Evolutionary conservation across 1,139 yeast species (phyloP).

Genomic region (Zygosaccharomyces sapae): DNA sequence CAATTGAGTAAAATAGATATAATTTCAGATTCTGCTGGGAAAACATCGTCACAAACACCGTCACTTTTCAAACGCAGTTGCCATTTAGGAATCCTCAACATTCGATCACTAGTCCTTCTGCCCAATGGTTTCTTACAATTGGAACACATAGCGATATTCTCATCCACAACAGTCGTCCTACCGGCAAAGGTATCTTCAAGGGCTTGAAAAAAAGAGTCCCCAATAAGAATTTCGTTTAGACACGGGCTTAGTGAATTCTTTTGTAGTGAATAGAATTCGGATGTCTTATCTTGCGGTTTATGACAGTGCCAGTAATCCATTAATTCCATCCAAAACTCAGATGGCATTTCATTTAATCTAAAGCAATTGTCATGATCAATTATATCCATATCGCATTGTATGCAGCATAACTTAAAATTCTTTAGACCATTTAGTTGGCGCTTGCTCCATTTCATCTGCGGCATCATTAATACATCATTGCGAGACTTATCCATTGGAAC

Average conservation of each 20-base stretch:
- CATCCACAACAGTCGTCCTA: no score
- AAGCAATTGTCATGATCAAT: constrained; percentile 18
- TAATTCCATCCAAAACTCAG: constrained; percentile 90
- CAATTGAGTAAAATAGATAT: constrained; percentile 20
- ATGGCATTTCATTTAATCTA: constrained; percentile 66
- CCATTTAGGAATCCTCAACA: constrained; percentile 29
- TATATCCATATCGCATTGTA: constrained; percentile 15
- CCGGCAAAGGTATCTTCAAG: constrained; percentile 15
- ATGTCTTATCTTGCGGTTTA: constrained; percentile 52
- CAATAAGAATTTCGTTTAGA: constrained; percentile 26
- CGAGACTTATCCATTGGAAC: constrained; percentile 10
- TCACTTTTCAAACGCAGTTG: constrained; percentile 13
- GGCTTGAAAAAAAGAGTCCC: constrained; percentile 26
- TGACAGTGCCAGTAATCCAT: constrained; percentile 99
- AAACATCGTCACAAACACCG: constrained; percentile 12
- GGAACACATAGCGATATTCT: constrained; percentile 13
- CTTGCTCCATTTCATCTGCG: constrained; percentile 26
- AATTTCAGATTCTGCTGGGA: constrained; percentile 24
- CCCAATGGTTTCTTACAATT: constrained; percentile 24
- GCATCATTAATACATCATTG: constrained; percentile 16
- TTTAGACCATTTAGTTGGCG: constrained; percentile 12
- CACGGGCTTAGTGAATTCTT: constrained; percentile 11
- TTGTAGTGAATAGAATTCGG: constrained; percentile 5
- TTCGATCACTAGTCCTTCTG: constrained; percentile 16
- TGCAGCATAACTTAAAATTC: constrained; percentile 19